Evolutionary conservation across 352 stramenopile species (phyloP), one percentile per base, ranked within the genome.

Genomic region (Phytophthora pisi): DNA sequence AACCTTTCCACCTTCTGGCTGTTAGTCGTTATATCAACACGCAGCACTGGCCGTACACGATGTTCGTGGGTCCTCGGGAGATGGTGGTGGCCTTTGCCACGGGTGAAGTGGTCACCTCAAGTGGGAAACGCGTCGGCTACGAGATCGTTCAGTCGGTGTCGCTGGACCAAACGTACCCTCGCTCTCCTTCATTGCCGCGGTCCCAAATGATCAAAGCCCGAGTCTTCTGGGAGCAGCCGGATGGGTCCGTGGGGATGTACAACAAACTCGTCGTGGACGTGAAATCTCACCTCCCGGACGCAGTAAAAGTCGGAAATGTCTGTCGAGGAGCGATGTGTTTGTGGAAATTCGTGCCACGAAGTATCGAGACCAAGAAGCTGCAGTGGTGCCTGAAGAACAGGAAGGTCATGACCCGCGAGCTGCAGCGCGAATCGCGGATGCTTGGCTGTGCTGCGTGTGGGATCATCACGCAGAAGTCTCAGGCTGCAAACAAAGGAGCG

Each of bases 371-470:
- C 36, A 73, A 73, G 49, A 73, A 69, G 30, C 24, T 73, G 13
- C 61, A 53, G 50, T 73, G 66, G 57, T 72, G 68, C 60, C 38
- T 70, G 24, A 74, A 70, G 45, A 63, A 70, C 56, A 70, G 70
- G 23, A 71, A 61, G 36, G 18, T 20, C n/a, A 49, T 68, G 36
- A 64, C 51, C 9, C 36, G 40, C 28, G 43, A 61, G 11, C 38
- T 70, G 2, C 55, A 42, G 38, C 38, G 38, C 15, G 46, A 24
- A 13, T 28, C 24, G 5, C 36, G 52, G 38, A 55, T 50, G 3
- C 16, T 43, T 43, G 57, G 47, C 9, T 61, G 50, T 26, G 47
- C 26, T 23, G 46, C 8, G 4, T 74, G 66, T 51, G 36, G 46
- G 40, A 13, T 46, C 13, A 46, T 47, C 24, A 7, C 42, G n/a